phyloP scores from a whole-genome alignment of 1,284 basidiomycete species.

The Moniliella sp. region DNA sequence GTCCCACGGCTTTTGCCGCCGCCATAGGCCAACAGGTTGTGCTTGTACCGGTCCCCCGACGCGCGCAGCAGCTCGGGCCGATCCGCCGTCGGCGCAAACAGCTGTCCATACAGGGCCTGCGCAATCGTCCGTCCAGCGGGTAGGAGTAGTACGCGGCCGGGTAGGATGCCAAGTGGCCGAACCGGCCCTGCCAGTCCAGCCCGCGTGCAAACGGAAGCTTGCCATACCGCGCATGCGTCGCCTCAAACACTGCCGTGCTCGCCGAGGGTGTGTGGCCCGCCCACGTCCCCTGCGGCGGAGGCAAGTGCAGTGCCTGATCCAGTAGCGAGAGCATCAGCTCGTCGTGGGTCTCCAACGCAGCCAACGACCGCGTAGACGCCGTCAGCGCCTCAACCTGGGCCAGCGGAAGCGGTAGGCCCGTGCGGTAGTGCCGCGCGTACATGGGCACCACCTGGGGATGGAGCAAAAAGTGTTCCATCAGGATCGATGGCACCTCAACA shows the following conservation, averaged over 20 bases:
- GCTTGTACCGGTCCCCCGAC: no score
- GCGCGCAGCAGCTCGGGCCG: no score
- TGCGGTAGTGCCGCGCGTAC: conserved; percentile 44
- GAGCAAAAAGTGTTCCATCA: conserved; percentile 87
- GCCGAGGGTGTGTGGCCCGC: no score
- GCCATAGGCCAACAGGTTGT: no score
- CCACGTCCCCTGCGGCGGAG: conserved; percentile 22
- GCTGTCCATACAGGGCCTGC: conserved; percentile 57
- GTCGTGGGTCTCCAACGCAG: conserved; percentile 53
- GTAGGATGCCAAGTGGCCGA: conserved; percentile 84
- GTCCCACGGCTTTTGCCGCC: no score
- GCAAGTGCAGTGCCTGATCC: conserved; percentile 75
- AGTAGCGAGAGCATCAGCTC: conserved; percentile 74
- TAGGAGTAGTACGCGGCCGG: conserved; percentile 95
- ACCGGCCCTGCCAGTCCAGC: conserved; percentile 80
- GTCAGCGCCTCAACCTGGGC: conserved; percentile 38
- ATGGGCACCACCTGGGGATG: conserved; percentile 62
- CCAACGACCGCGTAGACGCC: conserved; percentile 8
- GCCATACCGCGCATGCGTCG: conserved; percentile 35
- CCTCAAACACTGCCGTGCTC: conserved; percentile 43
- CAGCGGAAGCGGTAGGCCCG: conserved; percentile 50
- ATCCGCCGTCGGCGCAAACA: no score
- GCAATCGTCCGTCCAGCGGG: conserved; percentile 85
- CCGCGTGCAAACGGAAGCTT: conserved; percentile 58
- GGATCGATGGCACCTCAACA: conserved; percentile 85